Evolutionary conservation across 2,329 filamentous ascomycete genomes (phyloP).

Genomic region (Alternaria infectoria): DNA sequence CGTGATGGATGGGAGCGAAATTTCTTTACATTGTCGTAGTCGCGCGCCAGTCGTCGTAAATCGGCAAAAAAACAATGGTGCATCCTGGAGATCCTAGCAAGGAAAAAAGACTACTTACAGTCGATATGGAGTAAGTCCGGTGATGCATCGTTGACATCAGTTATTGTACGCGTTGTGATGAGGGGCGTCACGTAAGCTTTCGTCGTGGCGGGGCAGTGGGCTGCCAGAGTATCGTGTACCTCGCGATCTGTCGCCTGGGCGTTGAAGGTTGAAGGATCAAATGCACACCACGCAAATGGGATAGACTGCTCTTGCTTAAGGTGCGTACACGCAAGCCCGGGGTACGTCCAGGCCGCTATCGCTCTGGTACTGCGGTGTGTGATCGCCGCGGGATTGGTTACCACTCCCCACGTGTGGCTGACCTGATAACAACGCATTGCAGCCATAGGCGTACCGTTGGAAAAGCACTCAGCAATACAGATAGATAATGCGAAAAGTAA

Average conservation of each 20-base stretch:
- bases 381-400: slow-evolving; percentile 10
- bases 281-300: slow-evolving; percentile 8
- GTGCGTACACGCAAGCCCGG: slow-evolving; percentile 7
- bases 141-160: slow-evolving; percentile 28
- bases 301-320: slow-evolving; percentile 16
- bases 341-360: slow-evolving; percentile 27
- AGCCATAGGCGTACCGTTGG: background rate
- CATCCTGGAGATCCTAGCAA: slow-evolving; percentile 7
- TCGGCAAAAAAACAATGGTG: slow-evolving; percentile 24
- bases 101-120: slow-evolving; percentile 36
- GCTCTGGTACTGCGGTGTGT: slow-evolving; percentile 16
- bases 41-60: slow-evolving; percentile 17
- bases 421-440: background rate
- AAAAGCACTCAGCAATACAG: background rate
- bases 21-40: slow-evolving; percentile 15
- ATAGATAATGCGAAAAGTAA: background rate
- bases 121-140: slow-evolving; percentile 47
- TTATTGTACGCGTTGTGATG: background rate
- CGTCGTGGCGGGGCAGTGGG: slow-evolving; percentile 22
- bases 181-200: slow-evolving; percentile 5
- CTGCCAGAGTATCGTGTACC: slow-evolving; percentile 2
- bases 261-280: slow-evolving; percentile 1
- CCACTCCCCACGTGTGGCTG: slow-evolving; percentile 19
- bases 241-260: background rate
- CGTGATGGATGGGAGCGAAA: slow-evolving; percentile 19